A percentile compares a stretch with the other conserved stretches of the same genome.
phyloP scores from a whole-genome alignment of 2,329 filamentous ascomycete genomes.

The Aspergillus brasiliensis region DNA sequence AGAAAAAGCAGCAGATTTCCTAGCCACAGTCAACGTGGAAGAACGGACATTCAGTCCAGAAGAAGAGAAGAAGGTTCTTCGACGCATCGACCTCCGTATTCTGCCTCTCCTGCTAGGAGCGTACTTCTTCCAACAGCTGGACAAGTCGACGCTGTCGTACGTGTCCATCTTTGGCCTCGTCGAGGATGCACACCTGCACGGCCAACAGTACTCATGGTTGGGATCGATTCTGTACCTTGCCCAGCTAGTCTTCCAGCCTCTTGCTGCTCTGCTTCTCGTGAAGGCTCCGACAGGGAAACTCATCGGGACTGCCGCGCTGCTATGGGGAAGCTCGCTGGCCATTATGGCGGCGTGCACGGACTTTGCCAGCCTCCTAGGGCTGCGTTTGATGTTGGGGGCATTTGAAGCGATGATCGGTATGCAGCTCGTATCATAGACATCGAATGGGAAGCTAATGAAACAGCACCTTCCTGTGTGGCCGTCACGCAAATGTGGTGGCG shows the following conservation, averaged over 20 bases:
- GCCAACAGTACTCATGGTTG: slow-evolving; percentile 59
- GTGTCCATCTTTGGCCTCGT: slow-evolving; percentile 44
- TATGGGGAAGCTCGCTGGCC: slow-evolving; percentile 56
- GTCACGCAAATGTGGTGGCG: slow-evolving; percentile 66
- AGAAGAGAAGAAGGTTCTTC: slow-evolving; percentile 46
- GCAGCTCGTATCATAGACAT: neutral
- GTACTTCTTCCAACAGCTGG: slow-evolving; percentile 62
- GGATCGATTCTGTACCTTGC: slow-evolving; percentile 64
- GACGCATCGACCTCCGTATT: slow-evolving; percentile 52
- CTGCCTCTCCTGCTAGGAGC: slow-evolving; percentile 56
- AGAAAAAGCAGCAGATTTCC: slow-evolving; percentile 17
- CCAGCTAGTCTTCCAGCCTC: slow-evolving; percentile 60
- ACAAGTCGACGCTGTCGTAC: slow-evolving; percentile 42
- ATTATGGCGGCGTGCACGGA: slow-evolving; percentile 56
- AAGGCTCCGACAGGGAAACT: slow-evolving; percentile 56
- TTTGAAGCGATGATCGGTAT: slow-evolving; percentile 35
- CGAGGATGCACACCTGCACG: slow-evolving; percentile 51
- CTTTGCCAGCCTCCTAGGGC: slow-evolving; percentile 50
- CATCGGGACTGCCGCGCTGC: slow-evolving; percentile 53
- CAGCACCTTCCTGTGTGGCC: slow-evolving; percentile 56
- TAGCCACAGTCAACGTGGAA: slow-evolving; percentile 11
- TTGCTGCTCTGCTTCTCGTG: slow-evolving; percentile 51
- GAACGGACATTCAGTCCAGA: slow-evolving; percentile 47
- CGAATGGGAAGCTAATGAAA: neutral
- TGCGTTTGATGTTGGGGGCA: slow-evolving; percentile 49